phyloP scores from a whole-genome alignment of 2,329 filamentous ascomycete species.

The Neonectria faginata region DNA sequence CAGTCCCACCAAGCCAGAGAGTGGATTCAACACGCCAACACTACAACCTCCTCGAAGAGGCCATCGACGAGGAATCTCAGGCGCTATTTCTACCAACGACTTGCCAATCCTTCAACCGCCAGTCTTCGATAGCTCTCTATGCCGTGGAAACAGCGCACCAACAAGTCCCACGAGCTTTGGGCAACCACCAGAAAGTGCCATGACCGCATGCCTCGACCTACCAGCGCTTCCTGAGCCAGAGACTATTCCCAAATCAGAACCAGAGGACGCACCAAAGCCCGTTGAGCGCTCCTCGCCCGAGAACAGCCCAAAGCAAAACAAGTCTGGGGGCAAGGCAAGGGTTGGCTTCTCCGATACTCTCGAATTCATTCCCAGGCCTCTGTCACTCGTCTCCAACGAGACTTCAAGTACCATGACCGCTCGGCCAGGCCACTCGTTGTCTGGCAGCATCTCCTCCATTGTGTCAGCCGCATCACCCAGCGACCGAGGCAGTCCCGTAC shows the following conservation, averaged over 20 bases:
- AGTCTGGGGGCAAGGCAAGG: slow-evolving; percentile 64
- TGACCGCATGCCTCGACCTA: slow-evolving; percentile 35
- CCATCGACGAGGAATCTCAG: slow-evolving; percentile 79
- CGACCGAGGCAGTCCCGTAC: slow-evolving; percentile 55
- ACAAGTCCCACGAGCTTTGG: slow-evolving; percentile 67
- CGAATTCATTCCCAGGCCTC: slow-evolving; percentile 83
- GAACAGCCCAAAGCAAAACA: slow-evolving; percentile 44
- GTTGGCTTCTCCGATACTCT: slow-evolving; percentile 88
- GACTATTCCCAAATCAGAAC: slow-evolving; percentile 1
- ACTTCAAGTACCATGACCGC: slow-evolving; percentile 82
- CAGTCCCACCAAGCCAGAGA: slow-evolving; percentile 75
- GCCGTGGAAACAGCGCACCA: slow-evolving; percentile 72
- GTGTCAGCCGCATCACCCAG: slow-evolving; percentile 67
- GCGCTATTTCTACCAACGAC: slow-evolving; percentile 86
- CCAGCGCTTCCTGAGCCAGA: slow-evolving; percentile 21
- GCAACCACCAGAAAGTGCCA: slow-evolving; percentile 37
- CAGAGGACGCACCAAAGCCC: slow-evolving; percentile 7
- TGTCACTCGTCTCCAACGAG: slow-evolving; percentile 87
- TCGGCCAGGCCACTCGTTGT: slow-evolving; percentile 76
- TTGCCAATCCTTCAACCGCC: slow-evolving; percentile 75
- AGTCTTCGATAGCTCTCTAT: slow-evolving; percentile 60
- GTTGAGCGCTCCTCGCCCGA: slow-evolving; percentile 19
- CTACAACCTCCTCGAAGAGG: slow-evolving; percentile 69
- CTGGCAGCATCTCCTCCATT: slow-evolving; percentile 84
- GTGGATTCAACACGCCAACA: slow-evolving; percentile 67